Base-by-base conservation (phyloP, 1,139 yeast genomes). In the Taiozyma onychis region DNA sequence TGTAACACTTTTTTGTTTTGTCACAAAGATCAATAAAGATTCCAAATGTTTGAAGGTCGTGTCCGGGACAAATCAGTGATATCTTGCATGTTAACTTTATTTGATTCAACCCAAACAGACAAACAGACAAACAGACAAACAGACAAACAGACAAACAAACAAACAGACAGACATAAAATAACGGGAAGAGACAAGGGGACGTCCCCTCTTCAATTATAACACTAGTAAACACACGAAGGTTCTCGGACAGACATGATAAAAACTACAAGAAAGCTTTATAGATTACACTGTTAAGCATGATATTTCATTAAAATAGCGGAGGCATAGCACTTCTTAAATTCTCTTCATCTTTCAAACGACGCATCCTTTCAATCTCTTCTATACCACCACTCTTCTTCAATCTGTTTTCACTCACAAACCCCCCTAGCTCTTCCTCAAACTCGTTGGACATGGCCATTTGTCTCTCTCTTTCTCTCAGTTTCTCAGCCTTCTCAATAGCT, bases 401-500 rank as follows among this genome's bases (percentile, higher is more conserved):
- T 61, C 78, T 85, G 39, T 79, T 76, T 48, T 84, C 93, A 10
- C 76, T 90, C 6, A 91, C 96, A 72, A 89, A 91, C 41, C 80
- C 86, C 1, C 85, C 95, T n/a, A 91, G 71, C 62, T 91, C 98
- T 57, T 86, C 90, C 64, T 86, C 89, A 61, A 91, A 91, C 52
- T 83, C 85, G 55, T 81, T 83, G 42, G 73, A 62, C 46, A 75
- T 73, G 58, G 81, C 70, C 57, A 83, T 69, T 56, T 78, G 83
- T 52, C 80, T 76, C 62, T 89, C 96, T 57, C 77, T 82, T 59
- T 83, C 83, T 62, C 98, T 77, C 41, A 89, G 66, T 60, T 82
- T 82, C 62, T 91, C 97, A 0, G 98, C 97, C 51, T 81, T 83
- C 59, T 83, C 86, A 43, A 93, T 88, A 0, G 99, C 99, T 58